Base-by-base conservation (phyloP, 768 basidiomycete species). In the Lentinula sp. region DNA sequence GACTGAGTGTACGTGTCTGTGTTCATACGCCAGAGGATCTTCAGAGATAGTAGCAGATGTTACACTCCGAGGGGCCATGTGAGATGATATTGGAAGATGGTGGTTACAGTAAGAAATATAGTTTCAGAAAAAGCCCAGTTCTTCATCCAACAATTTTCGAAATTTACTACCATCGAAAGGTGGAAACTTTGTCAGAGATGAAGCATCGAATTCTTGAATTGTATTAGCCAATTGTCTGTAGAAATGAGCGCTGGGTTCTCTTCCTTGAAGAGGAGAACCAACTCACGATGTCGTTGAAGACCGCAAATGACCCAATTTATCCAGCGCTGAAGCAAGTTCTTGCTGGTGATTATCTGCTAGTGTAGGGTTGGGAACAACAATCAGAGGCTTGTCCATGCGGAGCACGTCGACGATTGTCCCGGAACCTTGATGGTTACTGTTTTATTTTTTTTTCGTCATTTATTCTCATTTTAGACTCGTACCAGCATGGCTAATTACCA, bases 401-500 rank as follows among this genome's bases (percentile, higher is more conserved):
- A 98, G 77, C 9, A 87, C 92, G 49, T 96, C 92, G 35, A 98
- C 80, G 67, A 98, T 95, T 4, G 96, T 97, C 10, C 96, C 96
- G 20, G 96, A 90, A 57, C 96, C 96, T 98, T 61, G 54, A 43
- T 45, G 46, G 39, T 32, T 45, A 20, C 35, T 61, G 36, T 32
- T 54, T 45, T 20, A 56, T 43, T 53, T 35, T 58, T 60, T 48
- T 10, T 7, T 46, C n/a, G 57, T 45, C 58, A 35, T 23, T 57
- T 41, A 46, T 37, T 53, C 55, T 61, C 56, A 63, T 12, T 15
- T 9, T 53, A 53, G 43, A 63, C 28, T 64, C 83, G 65, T 69
- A 94, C 96, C 96, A 69, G 94, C 96, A 79, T 98, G 96, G 66
- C 93, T 91, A 42, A 99, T 89, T 56, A 99, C 82, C 54, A 95